Evolutionary conservation across 1,284 basidiomycete species (phyloP).

Genomic region (Cryptococcus sp.): DNA sequence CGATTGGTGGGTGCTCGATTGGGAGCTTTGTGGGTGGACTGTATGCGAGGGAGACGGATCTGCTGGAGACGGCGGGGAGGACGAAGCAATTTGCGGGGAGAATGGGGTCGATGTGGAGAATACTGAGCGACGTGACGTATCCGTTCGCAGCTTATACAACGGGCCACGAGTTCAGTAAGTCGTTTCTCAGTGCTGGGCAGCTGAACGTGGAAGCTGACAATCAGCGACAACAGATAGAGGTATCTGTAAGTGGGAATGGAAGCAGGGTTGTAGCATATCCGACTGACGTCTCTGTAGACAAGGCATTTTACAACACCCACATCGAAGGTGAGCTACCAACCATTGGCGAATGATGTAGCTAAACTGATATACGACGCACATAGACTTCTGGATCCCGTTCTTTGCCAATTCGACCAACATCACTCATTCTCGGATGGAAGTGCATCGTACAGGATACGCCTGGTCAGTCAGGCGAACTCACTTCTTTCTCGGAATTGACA

Average conservation of each 20-base stretch:
- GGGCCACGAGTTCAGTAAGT: slow-evolving; percentile 75
- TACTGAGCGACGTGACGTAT: slow-evolving; percentile 93
- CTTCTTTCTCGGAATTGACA: slow-evolving; percentile 12
- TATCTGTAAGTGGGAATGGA: slow-evolving; percentile 55
- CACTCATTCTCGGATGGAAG: slow-evolving; percentile 92
- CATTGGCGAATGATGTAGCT: not conserved
- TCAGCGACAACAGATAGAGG: slow-evolving; percentile 36
- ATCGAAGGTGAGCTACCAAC: slow-evolving; percentile 61
- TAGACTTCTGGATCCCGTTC: slow-evolving; percentile 96
- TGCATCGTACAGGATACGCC: slow-evolving; percentile 93
- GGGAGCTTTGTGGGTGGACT: slow-evolving; percentile 92
- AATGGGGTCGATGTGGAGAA: slow-evolving; percentile 92
- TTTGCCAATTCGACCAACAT: slow-evolving; percentile 99
- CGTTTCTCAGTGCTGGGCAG: not conserved
- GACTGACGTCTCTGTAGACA: slow-evolving; percentile 33
- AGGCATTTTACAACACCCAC: slow-evolving; percentile 80
- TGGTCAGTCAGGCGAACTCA: slow-evolving; percentile 58
- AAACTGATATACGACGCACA: not conserved
- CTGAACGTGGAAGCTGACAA: slow-evolving; percentile 12
- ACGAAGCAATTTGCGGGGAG: slow-evolving; percentile 68
- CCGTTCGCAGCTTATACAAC: slow-evolving; percentile 97
- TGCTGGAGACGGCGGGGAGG: slow-evolving; percentile 78
- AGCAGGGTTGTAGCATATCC: slow-evolving; percentile 53
- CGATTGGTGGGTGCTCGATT: slow-evolving; percentile 82
- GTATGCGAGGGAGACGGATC: slow-evolving; percentile 89